A percentile compares a stretch with the other conserved stretches of the same genome.
Evolutionary conservation across 495 filamentous ascomycete species (phyloP).

Genomic region (Xylaria acuta): DNA sequence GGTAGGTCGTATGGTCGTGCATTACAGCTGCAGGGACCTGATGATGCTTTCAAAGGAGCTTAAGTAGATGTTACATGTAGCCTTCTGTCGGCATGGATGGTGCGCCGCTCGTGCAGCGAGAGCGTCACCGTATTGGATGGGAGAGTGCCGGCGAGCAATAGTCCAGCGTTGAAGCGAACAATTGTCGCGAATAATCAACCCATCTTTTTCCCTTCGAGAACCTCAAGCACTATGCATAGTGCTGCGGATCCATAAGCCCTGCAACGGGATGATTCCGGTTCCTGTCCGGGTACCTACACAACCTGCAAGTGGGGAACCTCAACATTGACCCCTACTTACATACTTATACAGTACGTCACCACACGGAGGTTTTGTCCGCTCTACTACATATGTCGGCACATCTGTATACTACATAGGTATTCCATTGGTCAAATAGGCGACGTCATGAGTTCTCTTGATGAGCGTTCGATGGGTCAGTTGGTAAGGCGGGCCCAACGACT

Average conservation of each 20-base stretch:
- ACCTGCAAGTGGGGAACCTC: neutral
- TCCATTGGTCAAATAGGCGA: neutral
- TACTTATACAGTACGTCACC: no score
- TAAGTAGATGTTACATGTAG: no score
- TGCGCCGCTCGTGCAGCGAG: neutral
- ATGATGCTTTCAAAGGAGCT: neutral
- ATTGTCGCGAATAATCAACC: neutral
- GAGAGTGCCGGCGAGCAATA: neutral
- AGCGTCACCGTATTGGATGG: neutral
- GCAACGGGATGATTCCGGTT: no score
- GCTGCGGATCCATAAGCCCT: neutral
- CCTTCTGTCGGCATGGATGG: neutral
- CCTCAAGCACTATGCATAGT: neutral
- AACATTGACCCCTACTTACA: neutral
- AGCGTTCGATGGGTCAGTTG: neutral
- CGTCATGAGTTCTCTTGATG: constrained; percentile 25
- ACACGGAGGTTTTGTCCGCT: neutral
- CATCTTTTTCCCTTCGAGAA: neutral
- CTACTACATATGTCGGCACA: neutral
- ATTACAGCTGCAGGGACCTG: constrained; percentile 4
- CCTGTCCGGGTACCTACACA: no score
- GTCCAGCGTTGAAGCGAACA: neutral
- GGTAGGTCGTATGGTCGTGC: no score
- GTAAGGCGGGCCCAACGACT: neutral
- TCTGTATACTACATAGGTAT: neutral